Evolutionary conservation across 805 yeast genomes (phyloP).

Genomic region (Wilhelminamyces savonicus): DNA sequence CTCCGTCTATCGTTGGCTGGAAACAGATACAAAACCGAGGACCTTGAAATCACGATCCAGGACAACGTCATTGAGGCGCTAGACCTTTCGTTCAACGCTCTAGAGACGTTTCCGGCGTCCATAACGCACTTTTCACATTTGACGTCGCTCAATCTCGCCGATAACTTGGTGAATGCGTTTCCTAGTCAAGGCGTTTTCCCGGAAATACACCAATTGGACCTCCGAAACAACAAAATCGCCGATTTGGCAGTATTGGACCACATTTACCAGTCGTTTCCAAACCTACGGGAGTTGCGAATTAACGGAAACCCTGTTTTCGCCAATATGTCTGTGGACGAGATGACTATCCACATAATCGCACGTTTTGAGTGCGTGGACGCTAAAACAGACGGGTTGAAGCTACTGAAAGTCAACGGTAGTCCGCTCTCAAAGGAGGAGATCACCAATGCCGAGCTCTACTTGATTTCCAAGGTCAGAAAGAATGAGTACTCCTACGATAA

Average conservation of each 20-base stretch:
- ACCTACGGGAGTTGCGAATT: constrained; percentile 41
- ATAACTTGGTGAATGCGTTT: too few relatives aligned
- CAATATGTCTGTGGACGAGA: constrained; percentile 20
- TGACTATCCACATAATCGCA: constrained; percentile 38
- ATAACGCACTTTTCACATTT: too few relatives aligned
- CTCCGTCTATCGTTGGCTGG: constrained; percentile 26
- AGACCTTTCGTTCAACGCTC: constrained; percentile 43
- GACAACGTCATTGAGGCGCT: background rate
- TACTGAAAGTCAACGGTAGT: constrained; percentile 55
- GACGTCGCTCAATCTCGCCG: too few relatives aligned
- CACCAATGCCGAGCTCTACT: constrained; percentile 61
- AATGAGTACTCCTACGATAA: constrained; percentile 14
- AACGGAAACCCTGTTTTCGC: constrained; percentile 47
- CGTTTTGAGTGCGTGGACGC: constrained; percentile 24
- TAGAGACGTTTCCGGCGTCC: too few relatives aligned
- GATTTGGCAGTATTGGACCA: constrained; percentile 47
- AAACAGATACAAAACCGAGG: constrained; percentile 21
- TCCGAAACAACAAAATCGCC: constrained; percentile 44
- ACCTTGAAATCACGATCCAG: too few relatives aligned
- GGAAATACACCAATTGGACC: too few relatives aligned
- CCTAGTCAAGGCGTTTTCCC: too few relatives aligned
- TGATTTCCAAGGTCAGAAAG: constrained; percentile 44
- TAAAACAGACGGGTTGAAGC: constrained; percentile 9
- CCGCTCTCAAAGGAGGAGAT: constrained; percentile 41
- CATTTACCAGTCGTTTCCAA: constrained; percentile 37